Evolutionary conservation across 1,284 basidiomycete species (phyloP).

Genomic region (Ceratobasidium sp.): DNA sequence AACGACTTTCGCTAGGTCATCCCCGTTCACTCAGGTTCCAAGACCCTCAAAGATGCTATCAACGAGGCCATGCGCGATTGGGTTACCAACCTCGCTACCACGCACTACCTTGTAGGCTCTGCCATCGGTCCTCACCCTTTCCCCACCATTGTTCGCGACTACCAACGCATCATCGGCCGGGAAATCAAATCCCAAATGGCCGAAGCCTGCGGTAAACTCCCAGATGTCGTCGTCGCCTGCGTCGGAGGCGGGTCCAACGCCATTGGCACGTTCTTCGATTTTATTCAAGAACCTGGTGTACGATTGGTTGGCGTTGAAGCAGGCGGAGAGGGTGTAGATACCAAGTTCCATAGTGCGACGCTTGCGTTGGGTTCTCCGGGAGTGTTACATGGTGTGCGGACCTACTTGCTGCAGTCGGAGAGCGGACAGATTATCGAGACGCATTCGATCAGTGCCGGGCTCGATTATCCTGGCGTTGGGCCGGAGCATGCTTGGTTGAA

Average conservation of each 20-base stretch:
- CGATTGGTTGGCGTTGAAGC: constrained; percentile 95
- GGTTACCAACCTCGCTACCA: constrained; percentile 94
- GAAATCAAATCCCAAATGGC: constrained; percentile 94
- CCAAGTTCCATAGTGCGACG: constrained; percentile 91
- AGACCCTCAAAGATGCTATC: constrained; percentile 97
- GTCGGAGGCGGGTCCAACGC: constrained; percentile 98
- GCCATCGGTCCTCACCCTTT: constrained; percentile 99
- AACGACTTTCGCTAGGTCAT: constrained; percentile 71
- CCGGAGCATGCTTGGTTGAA: constrained; percentile 99
- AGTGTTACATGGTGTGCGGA: constrained; percentile 95
- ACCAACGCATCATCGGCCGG: constrained; percentile 94
- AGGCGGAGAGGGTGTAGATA: constrained; percentile 93
- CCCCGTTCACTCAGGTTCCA: constrained; percentile 93
- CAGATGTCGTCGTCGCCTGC: constrained; percentile 95
- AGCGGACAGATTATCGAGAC: constrained; percentile 97
- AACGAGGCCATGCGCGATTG: constrained; percentile 98
- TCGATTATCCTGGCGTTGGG: constrained; percentile 94
- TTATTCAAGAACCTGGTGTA: constrained; percentile 88
- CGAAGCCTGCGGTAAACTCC: constrained; percentile 83
- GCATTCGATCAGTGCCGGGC: constrained; percentile 95
- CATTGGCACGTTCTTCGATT: constrained; percentile 97
- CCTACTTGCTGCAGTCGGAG: constrained; percentile 91
- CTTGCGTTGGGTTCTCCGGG: constrained; percentile 91
- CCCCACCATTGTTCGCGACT: constrained; percentile 98
- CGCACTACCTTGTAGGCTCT: constrained; percentile 97